phyloP scores from a whole-genome alignment of 495 filamentous ascomycete species.

The Apiosordaria backusii region DNA sequence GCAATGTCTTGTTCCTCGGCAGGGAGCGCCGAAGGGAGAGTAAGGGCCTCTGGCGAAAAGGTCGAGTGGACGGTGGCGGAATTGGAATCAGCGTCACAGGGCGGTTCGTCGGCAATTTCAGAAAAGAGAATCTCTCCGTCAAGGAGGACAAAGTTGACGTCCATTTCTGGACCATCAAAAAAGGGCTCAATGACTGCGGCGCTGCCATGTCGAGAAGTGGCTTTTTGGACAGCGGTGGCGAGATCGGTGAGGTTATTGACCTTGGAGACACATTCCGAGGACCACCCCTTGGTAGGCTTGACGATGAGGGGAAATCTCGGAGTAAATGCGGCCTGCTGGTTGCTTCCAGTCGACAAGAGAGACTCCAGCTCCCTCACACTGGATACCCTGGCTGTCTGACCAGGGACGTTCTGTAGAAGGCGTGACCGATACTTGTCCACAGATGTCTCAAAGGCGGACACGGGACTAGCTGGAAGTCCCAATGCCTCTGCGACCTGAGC shows the following conservation, averaged over 20 bases:
- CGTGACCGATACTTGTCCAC: constrained; percentile 45
- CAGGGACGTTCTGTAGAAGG: constrained; percentile 32
- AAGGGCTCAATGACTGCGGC: constrained; percentile 33
- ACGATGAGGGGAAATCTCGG: constrained; percentile 29
- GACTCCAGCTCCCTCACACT: constrained; percentile 23
- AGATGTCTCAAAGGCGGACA: constrained; percentile 38
- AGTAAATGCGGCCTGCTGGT: constrained; percentile 10
- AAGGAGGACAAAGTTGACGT: constrained; percentile 49
- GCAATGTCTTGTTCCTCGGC: constrained; percentile 31
- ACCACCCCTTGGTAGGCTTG: constrained; percentile 35
- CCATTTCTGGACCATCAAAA: constrained; percentile 49
- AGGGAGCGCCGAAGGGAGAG: constrained; percentile 41
- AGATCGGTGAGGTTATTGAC: constrained; percentile 25
- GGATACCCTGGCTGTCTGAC: constrained; percentile 23
- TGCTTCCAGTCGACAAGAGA: constrained; percentile 4
- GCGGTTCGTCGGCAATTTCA: constrained; percentile 52
- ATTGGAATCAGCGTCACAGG: constrained; percentile 39
- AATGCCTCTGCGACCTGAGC: constrained; percentile 33
- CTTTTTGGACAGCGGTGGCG: constrained; percentile 23
- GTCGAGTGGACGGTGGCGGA: constrained; percentile 26
- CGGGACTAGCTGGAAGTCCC: constrained; percentile 32
- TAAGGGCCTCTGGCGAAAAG: constrained; percentile 39
- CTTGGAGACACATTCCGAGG: constrained; percentile 32
- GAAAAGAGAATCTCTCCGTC: constrained; percentile 50
- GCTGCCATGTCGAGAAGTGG: constrained; percentile 27